phyloP scores from a whole-genome alignment of 768 basidiomycete species.

The Sistotremastrum niveocremeum region DNA sequence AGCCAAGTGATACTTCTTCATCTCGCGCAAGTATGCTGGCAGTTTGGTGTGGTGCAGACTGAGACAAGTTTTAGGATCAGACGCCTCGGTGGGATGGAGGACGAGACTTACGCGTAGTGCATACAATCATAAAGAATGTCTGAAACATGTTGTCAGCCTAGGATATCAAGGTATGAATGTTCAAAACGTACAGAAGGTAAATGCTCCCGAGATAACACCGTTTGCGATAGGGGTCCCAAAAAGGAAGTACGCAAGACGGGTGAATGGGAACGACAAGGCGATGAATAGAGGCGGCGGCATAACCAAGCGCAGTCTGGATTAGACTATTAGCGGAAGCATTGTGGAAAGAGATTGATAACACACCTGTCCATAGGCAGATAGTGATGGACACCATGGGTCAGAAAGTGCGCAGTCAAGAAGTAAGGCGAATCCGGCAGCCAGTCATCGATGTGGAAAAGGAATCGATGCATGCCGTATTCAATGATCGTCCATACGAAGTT shows the following conservation, averaged over 20 bases:
- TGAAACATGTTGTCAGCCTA: slow-evolving; percentile 16
- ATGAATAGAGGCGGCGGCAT: slow-evolving; percentile 89
- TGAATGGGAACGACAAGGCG: slow-evolving; percentile 72
- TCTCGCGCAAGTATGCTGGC: slow-evolving; percentile 74
- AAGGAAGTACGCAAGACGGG: slow-evolving; percentile 62
- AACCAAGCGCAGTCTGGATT: slow-evolving; percentile 68
- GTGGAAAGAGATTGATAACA: slow-evolving; percentile 11
- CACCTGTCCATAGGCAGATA: slow-evolving; percentile 94
- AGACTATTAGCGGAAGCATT: slow-evolving; percentile 3
- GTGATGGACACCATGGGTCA: slow-evolving; percentile 92
- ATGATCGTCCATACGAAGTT: slow-evolving; percentile 89
- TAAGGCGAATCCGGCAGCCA: slow-evolving; percentile 69
- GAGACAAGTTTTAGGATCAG: slow-evolving; percentile 6
- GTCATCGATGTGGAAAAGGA: slow-evolving; percentile 92
- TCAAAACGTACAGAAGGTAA: slow-evolving; percentile 42
- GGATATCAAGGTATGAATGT: slow-evolving; percentile 12
- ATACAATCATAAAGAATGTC: slow-evolving; percentile 79
- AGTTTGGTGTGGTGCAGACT: slow-evolving; percentile 79
- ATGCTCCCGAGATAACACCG: slow-evolving; percentile 78
- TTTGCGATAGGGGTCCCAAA: slow-evolving; percentile 83
- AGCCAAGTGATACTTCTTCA: slow-evolving; percentile 96
- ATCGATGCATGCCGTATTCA: slow-evolving; percentile 89
- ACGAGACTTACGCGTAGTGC: slow-evolving; percentile 72
- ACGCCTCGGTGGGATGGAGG: neutral
- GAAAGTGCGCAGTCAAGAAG: slow-evolving; percentile 79